Evolutionary conservation across 441 rosid species (phyloP), one percentile per base, ranked within the genome.

Genomic region (Gossypium davidsonii): DNA sequence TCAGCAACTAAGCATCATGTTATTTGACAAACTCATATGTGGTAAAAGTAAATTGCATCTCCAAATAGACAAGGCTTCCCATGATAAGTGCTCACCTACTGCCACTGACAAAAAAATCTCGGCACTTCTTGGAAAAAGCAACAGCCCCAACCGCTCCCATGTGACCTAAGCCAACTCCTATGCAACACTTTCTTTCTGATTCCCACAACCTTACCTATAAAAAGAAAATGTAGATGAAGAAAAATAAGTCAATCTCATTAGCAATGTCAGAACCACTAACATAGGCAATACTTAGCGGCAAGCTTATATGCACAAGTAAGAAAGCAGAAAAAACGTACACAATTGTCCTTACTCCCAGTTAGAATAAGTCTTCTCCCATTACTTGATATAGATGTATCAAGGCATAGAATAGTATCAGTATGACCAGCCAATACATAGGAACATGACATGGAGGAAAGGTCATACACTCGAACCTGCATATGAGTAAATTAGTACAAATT

Each of bases 131-230:
- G 8, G 99, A 86, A 80, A 95, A 93, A 71, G 97, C 91, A 76
- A 95, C 86, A 70, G 98, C 97, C 76, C 90, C 93, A 70, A 95
- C 91, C 56, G 94, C 96, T 46, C 91, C 96, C 88, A 83, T 87
- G 84, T 95, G 99, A 69, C 99, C 97, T 15, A 78, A 79, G 66
- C 97, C 99, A 76, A 93, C 77, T 80, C 98, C 98, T 78, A 95
- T 74, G 75, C 99, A 95, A 73, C 83, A 74, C 79, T 79, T 81
- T 77, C 79, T 84, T 70, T 85, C 87, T 74, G 92, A 73, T 15
- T 90, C 92, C 98, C 99, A 95, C 70, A 95, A 80, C 82, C 99
- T 87, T 74, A 91, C 93, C 99, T 95, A 74, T 63, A 83, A 25
- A 62, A 81, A 73, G 77, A 71, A 57, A 15, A 59, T 1, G 21